A percentile compares a stretch with the other conserved stretches of the same genome.
phyloP scores from a whole-genome alignment of 129 eudicot genomes.

The Lonicera japonica region DNA sequence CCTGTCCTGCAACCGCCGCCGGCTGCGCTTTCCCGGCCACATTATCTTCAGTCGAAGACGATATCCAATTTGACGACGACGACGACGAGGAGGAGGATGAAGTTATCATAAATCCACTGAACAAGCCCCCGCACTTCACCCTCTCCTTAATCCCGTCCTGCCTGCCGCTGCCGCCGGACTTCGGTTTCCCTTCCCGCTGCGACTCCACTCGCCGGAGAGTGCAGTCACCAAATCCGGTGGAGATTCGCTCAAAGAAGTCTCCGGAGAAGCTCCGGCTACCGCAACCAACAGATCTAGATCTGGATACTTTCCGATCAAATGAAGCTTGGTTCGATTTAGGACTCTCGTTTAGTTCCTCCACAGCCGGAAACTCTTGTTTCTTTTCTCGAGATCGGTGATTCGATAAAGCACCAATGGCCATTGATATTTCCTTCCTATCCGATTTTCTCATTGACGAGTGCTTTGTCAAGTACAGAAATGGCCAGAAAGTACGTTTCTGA shows the following conservation, averaged over 20 bases:
- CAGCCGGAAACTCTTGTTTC: constrained; percentile 11
- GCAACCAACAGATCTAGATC: constrained; percentile 97
- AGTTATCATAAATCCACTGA: constrained; percentile 71
- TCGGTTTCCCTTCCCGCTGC: constrained; percentile 67
- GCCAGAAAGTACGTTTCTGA: constrained; percentile 59
- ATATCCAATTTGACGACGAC: constrained; percentile 55
- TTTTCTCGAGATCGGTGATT: constrained; percentile 1
- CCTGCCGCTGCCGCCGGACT: constrained; percentile 18
- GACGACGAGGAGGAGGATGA: constrained; percentile 77
- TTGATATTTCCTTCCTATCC: neutral
- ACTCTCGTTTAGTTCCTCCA: constrained; percentile 54
- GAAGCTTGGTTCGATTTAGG: constrained; percentile 47
- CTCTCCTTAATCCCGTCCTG: constrained; percentile 58
- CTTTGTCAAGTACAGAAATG: constrained; percentile 50
- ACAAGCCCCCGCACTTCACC: constrained; percentile 81
- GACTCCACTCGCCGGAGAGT: constrained; percentile 86
- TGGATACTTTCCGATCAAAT: constrained; percentile 59
- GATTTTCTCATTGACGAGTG: constrained; percentile 18
- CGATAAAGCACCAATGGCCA: neutral
- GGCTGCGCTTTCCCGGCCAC: constrained; percentile 6
- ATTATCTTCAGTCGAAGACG: constrained; percentile 37
- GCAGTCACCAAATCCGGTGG: constrained; percentile 92
- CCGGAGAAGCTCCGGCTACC: constrained; percentile 97
- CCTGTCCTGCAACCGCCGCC: constrained; percentile 5
- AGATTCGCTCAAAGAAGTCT: constrained; percentile 81